phyloP scores from a whole-genome alignment of 176 grass and related monocot genomes.

The Raddia distichophylla region DNA sequence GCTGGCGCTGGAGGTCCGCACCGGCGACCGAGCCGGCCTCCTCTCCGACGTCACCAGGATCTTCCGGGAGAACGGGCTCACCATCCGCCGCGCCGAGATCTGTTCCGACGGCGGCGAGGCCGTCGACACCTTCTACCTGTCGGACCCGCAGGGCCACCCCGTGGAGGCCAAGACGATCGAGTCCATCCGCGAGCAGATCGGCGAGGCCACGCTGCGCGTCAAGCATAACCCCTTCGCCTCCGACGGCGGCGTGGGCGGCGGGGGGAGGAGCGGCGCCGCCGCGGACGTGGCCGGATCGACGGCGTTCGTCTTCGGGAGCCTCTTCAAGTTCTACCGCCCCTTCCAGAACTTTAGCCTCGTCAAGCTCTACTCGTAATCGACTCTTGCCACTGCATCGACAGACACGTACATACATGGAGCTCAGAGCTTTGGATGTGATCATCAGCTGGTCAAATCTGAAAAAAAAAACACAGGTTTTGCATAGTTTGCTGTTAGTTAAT shows the following conservation, averaged over 20 bases:
- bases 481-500: too few species aligned
- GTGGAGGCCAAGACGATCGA: constrained; percentile 78
- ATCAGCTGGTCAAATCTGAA: background rate
- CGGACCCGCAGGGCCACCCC: constrained; percentile 60
- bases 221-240: constrained; percentile 65
- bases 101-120: constrained; percentile 58
- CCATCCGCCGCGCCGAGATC: constrained; percentile 78
- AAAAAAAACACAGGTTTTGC: background rate
- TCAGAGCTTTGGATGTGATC: background rate
- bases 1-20: constrained; percentile 71
- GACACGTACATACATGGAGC: background rate
- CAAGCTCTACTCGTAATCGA: constrained; percentile 58
- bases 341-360: constrained; percentile 68
- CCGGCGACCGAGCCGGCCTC: constrained; percentile 57
- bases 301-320: constrained; percentile 68
- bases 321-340: constrained; percentile 72
- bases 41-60: constrained; percentile 82
- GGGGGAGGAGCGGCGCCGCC: background rate
- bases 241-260: background rate
- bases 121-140: constrained; percentile 79
- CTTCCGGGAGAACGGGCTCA: constrained; percentile 88
- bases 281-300: constrained; percentile 39
- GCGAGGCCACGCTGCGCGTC: constrained; percentile 57
- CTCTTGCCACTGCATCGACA: too few species aligned
- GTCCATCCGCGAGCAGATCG: constrained; percentile 58